Conservation (phyloP, 441 rosid species). For the Mallotus japonicus region DNA sequence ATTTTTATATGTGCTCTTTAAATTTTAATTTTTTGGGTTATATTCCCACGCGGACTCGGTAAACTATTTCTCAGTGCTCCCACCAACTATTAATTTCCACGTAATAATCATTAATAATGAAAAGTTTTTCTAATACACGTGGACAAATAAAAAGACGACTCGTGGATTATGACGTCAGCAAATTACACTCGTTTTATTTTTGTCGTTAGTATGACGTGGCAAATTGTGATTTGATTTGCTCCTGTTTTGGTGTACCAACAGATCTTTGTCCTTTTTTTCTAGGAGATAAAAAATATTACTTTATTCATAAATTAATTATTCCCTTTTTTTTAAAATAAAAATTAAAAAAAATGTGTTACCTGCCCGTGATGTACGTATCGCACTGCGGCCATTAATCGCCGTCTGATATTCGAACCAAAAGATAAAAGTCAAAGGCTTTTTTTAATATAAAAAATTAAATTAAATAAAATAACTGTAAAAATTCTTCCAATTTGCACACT, state of each 20-base stretch:
- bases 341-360: not conserved
- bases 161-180: not conserved
- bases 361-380: constrained; percentile 14
- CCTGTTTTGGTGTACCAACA: constrained; percentile 7
- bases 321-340: not conserved
- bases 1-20: not conserved
- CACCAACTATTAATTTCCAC: not conserved
- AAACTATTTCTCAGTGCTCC: not conserved
- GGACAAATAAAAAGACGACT: not conserved
- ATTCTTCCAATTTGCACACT: too few species aligned
- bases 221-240: not conserved
- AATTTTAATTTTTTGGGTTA: not conserved
- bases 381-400: constrained; percentile 3
- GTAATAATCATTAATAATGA: too few species aligned
- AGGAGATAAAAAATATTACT: not conserved
- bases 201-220: constrained; percentile 6
- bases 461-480: too few species aligned
- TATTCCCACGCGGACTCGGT: not conserved
- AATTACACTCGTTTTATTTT: too few species aligned
- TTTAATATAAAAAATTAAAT: not conserved
- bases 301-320: not conserved
- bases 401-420: not conserved
- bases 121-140: not conserved
- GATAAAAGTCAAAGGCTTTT: constrained; percentile 3
- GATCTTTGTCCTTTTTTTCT: constrained; percentile 17